Base-by-base conservation (phyloP, 208 protist genomes). In the Trypanosoma mega region DNA sequence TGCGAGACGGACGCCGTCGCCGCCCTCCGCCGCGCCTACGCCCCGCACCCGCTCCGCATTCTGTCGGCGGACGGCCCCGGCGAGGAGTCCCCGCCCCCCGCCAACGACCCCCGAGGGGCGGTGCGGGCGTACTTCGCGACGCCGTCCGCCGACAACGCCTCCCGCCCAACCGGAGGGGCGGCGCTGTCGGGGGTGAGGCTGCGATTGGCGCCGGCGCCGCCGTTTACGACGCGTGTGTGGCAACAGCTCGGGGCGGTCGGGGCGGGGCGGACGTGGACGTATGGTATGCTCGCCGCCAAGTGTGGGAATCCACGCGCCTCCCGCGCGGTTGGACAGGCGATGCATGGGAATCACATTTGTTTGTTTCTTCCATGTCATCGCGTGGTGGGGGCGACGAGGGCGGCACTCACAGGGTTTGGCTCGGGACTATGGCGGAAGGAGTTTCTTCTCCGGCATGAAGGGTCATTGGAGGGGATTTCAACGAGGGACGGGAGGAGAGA, bases 331-430 rank as follows among this genome's bases (percentile, higher is more conserved):
- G 86, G 86, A 1, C 58, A 61, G 14, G 82, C 82, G 8, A 83
- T 93, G 79, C 52, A 61, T 4, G 51, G 34, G 20, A 93, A 93
- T 60, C 82, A 81, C 3, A 59, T 85, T 45, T 72, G 71, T 5
- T 43, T 90, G 2, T 59, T 90, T 21, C 61, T 93, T 21, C 86
- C 86, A 4, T 93, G 86, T 56, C 86, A 93, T 44, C 86, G 86
- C 33, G 86, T 93, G 27, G 36, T 93, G 29, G 69, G 68, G 23
- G 70, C 82, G 14, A 78, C 59, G 21, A 26, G 50, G 26, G 65
- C 68, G 4, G n/a, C n/a, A n/a, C 53, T 90, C 41, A 69, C 70
- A 37, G 86, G 86, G 12, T 93, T 87, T 67, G 71, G 78, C 23
- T 57, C 69, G 20, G 81, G 80, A 0, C 63, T 86, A 3, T 76